These are phyloP conservation scores for Candida loeiensis DNA, from an alignment of 805 yeast species.

Conservation along the genomic window DNA sequence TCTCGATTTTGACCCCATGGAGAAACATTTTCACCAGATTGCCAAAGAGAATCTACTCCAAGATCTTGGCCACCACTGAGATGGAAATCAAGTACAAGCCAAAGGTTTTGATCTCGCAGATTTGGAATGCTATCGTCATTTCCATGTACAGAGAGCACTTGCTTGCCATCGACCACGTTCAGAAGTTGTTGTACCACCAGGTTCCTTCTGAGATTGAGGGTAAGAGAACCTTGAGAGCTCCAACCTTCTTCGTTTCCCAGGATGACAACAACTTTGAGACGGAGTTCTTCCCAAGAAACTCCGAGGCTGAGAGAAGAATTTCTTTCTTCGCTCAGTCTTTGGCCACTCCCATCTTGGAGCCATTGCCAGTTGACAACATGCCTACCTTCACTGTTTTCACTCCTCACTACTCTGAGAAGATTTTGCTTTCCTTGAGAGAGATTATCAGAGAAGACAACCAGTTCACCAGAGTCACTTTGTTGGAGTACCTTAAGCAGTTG, in stretches of 20 bases:
- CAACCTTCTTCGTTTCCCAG: slow-evolving; percentile 97
- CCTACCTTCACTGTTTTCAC: slow-evolving; percentile 96
- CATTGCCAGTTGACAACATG: slow-evolving; percentile 98
- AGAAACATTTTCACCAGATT: slow-evolving; percentile 96
- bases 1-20: slow-evolving; percentile 98
- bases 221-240: slow-evolving; percentile 96
- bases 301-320: slow-evolving; percentile 99
- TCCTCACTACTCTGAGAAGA: slow-evolving; percentile 96
- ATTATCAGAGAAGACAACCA: slow-evolving; percentile 97
- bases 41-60: slow-evolving; percentile 98
- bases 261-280: slow-evolving; percentile 94
- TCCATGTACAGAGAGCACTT: slow-evolving; percentile 99
- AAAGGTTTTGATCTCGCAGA: slow-evolving; percentile 95
- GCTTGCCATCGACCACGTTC: slow-evolving; percentile 97
- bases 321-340: slow-evolving; percentile 98
- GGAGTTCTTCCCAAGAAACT: slow-evolving; percentile 93
- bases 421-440: slow-evolving; percentile 87
- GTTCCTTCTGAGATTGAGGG: slow-evolving; percentile 98
- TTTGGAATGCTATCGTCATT: slow-evolving; percentile 98
- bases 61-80: slow-evolving; percentile 95
- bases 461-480: slow-evolving; percentile 87
- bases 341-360: slow-evolving; percentile 98
- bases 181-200: slow-evolving; percentile 94
- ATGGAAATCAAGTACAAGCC: slow-evolving; percentile 99
- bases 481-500: slow-evolving; percentile 90